Base-by-base conservation (phyloP, 1,284 basidiomycete genomes). In the Ceratorhiza oryzae-sativae region DNA sequence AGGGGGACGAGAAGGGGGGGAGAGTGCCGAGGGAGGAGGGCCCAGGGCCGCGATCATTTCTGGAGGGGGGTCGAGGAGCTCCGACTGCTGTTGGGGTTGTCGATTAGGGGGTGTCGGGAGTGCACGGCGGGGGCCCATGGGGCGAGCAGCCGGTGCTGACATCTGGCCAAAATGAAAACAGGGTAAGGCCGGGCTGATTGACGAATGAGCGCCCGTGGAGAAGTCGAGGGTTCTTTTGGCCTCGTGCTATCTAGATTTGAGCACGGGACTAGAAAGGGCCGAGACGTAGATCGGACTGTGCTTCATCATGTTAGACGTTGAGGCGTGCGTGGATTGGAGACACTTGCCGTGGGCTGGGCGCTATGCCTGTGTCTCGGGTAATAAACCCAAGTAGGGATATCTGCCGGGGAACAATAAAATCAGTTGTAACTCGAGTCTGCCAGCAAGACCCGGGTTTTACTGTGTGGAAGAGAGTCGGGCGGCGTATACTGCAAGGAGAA, bases 31-130 rank as follows among this genome's bases (percentile, higher is more conserved):
- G 9, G 65, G 65, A 13, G 65, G 65, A 23, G 65, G 65, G 15
- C 65, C 65, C 12, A 68, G 53, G 20, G 65, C 49, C 3, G 65
- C 65, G 10, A 62, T 46, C 60, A 62, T 46, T 45, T 62, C 60
- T 3, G 60, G 60, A n/a, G 41, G 27, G 8, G 45, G 41, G 27
- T 60, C 58, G 20, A 60, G 58, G 23, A 60, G 9, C 23, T 45
- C 58, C 8, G 58, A 27, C 4, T 60, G 32, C 34, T 36, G 20
- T 2, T 20, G 34, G 10, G 6, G 34, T n/a, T 36, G 30, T 23
- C 58, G 41, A 42, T 41, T 45, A 13, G 58, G 60, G 10, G 60
- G 60, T 4, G 60, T 62, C n/a, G 60, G 60, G 27, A 62, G 60
- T 12, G 60, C 60, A 32, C 60, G 60, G 30, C 60, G 60, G 41